Percentiles rank a stretch among this genome's conserved stretches.
Evolutionary conservation across 805 yeast genomes (phyloP).

Genomic region (Candida nitratophila): DNA sequence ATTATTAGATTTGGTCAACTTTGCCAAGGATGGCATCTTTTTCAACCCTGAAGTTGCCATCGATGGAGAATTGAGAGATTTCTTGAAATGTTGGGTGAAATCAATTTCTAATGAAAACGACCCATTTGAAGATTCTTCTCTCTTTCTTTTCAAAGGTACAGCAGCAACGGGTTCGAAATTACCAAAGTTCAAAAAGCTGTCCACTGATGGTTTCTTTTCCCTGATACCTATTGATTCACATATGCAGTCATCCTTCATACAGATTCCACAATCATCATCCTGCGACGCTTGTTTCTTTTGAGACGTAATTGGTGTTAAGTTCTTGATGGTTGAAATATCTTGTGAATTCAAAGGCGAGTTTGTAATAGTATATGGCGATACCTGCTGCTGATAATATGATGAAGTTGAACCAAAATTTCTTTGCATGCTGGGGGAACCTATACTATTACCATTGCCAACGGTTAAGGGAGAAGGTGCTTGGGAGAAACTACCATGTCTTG

Average conservation of each 20-base stretch:
- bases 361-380: background rate
- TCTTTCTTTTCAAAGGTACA: constrained; percentile 45
- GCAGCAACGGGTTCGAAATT: constrained; percentile 56
- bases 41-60: constrained; percentile 8
- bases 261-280: constrained; percentile 49
- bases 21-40: constrained; percentile 15
- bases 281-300: background rate
- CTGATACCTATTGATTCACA: constrained; percentile 50
- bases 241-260: constrained; percentile 60
- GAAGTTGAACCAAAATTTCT: background rate
- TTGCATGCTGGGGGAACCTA: background rate
- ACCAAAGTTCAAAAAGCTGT: constrained; percentile 7
- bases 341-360: background rate
- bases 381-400: background rate
- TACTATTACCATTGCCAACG: background rate
- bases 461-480: constrained; percentile 12
- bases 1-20: constrained; percentile 3
- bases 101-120: constrained; percentile 39
- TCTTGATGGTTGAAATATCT: background rate
- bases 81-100: constrained; percentile 40
- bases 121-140: constrained; percentile 9
- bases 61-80: constrained; percentile 28
- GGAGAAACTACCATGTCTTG: constrained; percentile 16
- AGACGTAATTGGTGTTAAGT: background rate
- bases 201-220: constrained; percentile 7